A percentile compares a stretch with the other conserved stretches of the same genome.
Evolutionary conservation across 306 rosid genomes (phyloP).

Genomic region (Ziziphus jujuba): DNA sequence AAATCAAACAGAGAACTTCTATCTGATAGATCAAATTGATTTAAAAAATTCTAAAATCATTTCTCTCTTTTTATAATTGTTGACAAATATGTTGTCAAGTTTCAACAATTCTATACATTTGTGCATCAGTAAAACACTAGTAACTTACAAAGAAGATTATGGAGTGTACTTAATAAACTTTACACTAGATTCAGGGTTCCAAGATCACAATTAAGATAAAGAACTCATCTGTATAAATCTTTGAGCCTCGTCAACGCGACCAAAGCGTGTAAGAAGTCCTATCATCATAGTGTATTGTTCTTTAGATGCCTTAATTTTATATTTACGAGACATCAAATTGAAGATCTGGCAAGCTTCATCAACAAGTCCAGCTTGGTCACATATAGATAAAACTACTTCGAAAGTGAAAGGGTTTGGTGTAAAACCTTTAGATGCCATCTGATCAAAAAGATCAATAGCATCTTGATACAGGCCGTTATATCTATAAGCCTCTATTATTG

Average conservation of each 20-base stretch:
- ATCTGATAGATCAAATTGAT: too few species aligned
- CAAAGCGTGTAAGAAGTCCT: slow-evolving; percentile 56
- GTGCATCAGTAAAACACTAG: neutral
- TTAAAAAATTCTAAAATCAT: too few species aligned
- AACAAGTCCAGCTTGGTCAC: slow-evolving; percentile 67
- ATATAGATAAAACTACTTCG: slow-evolving; percentile 54
- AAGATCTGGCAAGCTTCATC: slow-evolving; percentile 62
- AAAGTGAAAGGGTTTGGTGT: slow-evolving; percentile 69
- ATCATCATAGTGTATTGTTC: slow-evolving; percentile 50
- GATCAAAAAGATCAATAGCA: slow-evolving; percentile 55
- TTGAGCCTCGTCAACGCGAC: slow-evolving; percentile 57
- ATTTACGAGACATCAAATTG: slow-evolving; percentile 45
- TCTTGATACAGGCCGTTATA: slow-evolving; percentile 43
- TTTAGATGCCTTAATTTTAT: slow-evolving; percentile 51
- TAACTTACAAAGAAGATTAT: neutral
- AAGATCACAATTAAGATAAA: slow-evolving; percentile 17
- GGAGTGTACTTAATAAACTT: slow-evolving; percentile 17
- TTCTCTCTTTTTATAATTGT: too few species aligned
- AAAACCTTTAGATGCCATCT: slow-evolving; percentile 43
- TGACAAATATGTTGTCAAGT: too few species aligned
- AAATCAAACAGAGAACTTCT: too few species aligned
- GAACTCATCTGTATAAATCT: slow-evolving; percentile 51
- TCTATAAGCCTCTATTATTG: slow-evolving; percentile 66
- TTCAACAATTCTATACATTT: slow-evolving; percentile 14
- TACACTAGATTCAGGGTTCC: slow-evolving; percentile 14